Percentiles rank a stretch among this genome's conserved stretches.
Conservation (phyloP, 805 yeast species). For the Spathaspora gorwiae region DNA sequence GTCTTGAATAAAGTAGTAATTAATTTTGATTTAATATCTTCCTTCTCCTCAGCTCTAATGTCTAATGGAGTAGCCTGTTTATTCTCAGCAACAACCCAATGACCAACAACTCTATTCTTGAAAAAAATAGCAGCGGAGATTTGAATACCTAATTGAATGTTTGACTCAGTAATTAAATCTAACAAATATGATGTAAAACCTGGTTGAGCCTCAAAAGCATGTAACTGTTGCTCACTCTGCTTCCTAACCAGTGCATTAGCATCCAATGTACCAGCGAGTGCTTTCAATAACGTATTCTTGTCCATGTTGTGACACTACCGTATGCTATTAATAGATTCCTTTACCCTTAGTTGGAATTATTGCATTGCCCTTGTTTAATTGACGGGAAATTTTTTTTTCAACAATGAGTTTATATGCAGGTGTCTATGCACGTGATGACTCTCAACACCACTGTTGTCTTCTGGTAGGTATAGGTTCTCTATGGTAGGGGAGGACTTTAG, state of each 20-base stretch:
- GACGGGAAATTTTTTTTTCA: too few species aligned
- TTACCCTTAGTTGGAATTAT: too few species aligned
- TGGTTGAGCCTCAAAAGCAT: slow-evolving; percentile 48
- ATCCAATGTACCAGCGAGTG: slow-evolving; percentile 53
- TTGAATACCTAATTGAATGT: slow-evolving; percentile 33
- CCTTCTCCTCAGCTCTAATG: slow-evolving; percentile 32
- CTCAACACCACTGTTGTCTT: too few species aligned
- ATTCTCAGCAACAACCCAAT: slow-evolving; percentile 36
- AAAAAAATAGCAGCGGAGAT: slow-evolving; percentile 41
- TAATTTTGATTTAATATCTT: slow-evolving; percentile 39
- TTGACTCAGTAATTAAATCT: slow-evolving; percentile 43
- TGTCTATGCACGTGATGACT: too few species aligned
- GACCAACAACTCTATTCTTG: slow-evolving; percentile 33
- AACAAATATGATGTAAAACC: slow-evolving; percentile 56
- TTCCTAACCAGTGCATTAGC: slow-evolving; percentile 47
- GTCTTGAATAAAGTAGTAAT: slow-evolving; percentile 38
- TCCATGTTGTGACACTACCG: slow-evolving; percentile 30
- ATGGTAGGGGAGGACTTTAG: too few species aligned
- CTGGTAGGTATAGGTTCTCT: too few species aligned
- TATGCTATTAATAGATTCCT: too few species aligned
- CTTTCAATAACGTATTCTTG: slow-evolving; percentile 44
- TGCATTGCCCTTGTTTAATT: too few species aligned
- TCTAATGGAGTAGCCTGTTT: slow-evolving; percentile 14
- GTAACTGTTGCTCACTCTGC: slow-evolving; percentile 49
- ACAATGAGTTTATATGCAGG: too few species aligned